These are phyloP conservation scores for Mrakia hoshinonis DNA, from an alignment of 768 basidiomycete species.

Conservation along the genomic window DNA sequence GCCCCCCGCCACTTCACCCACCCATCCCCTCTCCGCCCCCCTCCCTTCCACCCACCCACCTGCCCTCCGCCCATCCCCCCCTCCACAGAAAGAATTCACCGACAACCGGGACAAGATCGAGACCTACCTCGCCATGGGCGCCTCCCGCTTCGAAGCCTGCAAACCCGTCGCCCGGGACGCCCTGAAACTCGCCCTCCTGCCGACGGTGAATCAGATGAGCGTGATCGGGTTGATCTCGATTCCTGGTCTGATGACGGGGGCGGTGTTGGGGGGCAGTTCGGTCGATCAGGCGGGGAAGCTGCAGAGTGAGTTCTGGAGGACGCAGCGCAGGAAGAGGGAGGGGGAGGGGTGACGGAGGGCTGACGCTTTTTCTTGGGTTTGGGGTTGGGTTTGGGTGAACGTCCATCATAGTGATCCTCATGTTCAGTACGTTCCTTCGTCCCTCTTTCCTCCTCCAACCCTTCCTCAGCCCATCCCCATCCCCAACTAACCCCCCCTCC, in stretches of 20 bases:
- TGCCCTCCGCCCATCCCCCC: background rate
- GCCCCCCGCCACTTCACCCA: background rate
- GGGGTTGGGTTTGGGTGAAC: background rate
- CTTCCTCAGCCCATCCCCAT: background rate
- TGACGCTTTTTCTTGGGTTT: background rate
- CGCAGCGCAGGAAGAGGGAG: too few species aligned
- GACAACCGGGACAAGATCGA: slow-evolving; percentile 81
- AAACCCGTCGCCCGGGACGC: slow-evolving; percentile 68
- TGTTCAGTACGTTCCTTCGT: slow-evolving; percentile 52
- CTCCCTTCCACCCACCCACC: too few species aligned
- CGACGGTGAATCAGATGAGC: slow-evolving; percentile 79
- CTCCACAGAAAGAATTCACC: slow-evolving; percentile 40
- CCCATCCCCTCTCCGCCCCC: background rate
- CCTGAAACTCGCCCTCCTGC: slow-evolving; percentile 61
- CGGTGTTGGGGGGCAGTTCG: slow-evolving; percentile 74
- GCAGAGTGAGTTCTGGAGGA: slow-evolving; percentile 47
- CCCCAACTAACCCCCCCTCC: background rate
- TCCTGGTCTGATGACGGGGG: slow-evolving; percentile 36
- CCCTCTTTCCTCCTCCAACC: background rate
- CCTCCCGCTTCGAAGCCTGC: slow-evolving; percentile 72
- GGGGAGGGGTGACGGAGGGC: slow-evolving; percentile 24
- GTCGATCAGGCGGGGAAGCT: slow-evolving; percentile 76
- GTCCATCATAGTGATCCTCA: slow-evolving; percentile 83
- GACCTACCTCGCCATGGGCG: slow-evolving; percentile 66
- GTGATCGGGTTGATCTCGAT: slow-evolving; percentile 39